Percentiles rank a stretch among this genome's conserved stretches.
Evolutionary conservation across 352 stramenopile species (phyloP).

Genomic region (Globisporangium barbulae): DNA sequence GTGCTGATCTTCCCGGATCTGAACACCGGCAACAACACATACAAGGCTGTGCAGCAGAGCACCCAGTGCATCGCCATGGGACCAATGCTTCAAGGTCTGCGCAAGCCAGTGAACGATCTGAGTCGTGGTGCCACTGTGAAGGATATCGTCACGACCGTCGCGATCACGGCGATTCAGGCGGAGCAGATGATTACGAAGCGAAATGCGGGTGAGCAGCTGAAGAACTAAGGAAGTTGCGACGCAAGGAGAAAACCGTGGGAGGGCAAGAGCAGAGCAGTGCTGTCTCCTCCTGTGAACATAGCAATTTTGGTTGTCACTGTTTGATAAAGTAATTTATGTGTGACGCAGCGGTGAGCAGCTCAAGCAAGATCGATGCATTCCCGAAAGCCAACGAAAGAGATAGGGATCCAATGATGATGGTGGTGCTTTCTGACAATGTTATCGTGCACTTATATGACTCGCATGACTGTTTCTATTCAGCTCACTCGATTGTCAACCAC

Average conservation of each 20-base stretch:
- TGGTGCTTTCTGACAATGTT: background rate
- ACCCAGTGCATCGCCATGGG: conserved; percentile 79
- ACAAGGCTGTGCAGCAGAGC: conserved; percentile 87
- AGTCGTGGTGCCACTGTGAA: conserved; percentile 85
- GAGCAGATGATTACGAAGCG: conserved; percentile 52
- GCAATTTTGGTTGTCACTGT: background rate
- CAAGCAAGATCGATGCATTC: background rate
- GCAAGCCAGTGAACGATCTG: conserved; percentile 88
- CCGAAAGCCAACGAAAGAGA: background rate
- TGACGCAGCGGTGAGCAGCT: background rate
- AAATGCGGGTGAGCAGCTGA: conserved; percentile 5
- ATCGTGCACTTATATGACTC: background rate
- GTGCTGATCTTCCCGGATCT: conserved; percentile 87
- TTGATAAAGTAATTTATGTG: conserved; percentile 7
- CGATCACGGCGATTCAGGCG: conserved; percentile 85
- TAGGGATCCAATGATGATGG: background rate
- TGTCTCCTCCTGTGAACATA: background rate
- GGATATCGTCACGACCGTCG: conserved; percentile 89
- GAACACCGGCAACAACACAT: conserved; percentile 89
- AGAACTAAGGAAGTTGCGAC: background rate
- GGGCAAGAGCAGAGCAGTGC: background rate
- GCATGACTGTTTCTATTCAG: background rate
- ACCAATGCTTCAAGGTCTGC: conserved; percentile 86
- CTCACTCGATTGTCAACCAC: background rate
- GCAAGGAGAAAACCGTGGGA: background rate